Base-by-base conservation (phyloP, 768 basidiomycete genomes). In the Trametes elegans region DNA sequence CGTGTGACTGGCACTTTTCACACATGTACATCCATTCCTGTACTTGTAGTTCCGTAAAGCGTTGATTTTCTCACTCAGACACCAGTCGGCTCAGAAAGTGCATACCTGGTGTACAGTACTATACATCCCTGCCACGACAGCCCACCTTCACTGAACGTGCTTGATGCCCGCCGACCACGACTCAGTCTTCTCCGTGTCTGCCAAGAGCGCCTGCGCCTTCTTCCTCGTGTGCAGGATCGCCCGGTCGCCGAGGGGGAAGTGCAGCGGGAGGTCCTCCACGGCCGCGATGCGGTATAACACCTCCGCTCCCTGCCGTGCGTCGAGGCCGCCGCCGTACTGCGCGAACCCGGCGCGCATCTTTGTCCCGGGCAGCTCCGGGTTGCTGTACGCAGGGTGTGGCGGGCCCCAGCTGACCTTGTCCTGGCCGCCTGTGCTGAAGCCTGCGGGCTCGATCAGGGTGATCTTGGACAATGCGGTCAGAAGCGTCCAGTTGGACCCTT, bases 301-400 rank as follows among this genome's bases (percentile, higher is more conserved):
- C 18, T 48, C 46, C 11, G 32, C 36, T 6, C 27, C 53, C 54
- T 42, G 43, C 51, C 41, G 11, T 6, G 35, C 19, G 36, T 52
- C 34, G 6, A 23, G 9, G 11, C 10, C 5, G 0, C 11, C 24
- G 4, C 10, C 16, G 23, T 27, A 49, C 36, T 21, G 14, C 11
- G 21, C 49, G 13, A 32, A 48, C 2, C 1, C 14, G 2, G 32
- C 42, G 2, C 53, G 46, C 46, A 48, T 39, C 27, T 18, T 13
- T 16, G 41, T 26, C 9, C 27, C 34, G 7, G 43, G 42, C 2
- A 44, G 35, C 28, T 38, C 42, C 19, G 28, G 27, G 18, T 57
- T 31, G 9, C 23, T 31, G 43, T 58, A 62, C 14, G 60, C 60
- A 8, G 60, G 53, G 32, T 62, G 57, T 3, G 32, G 14, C 9